phyloP scores from a whole-genome alignment of 352 stramenopile genomes.

The Globisporangium canariense region DNA sequence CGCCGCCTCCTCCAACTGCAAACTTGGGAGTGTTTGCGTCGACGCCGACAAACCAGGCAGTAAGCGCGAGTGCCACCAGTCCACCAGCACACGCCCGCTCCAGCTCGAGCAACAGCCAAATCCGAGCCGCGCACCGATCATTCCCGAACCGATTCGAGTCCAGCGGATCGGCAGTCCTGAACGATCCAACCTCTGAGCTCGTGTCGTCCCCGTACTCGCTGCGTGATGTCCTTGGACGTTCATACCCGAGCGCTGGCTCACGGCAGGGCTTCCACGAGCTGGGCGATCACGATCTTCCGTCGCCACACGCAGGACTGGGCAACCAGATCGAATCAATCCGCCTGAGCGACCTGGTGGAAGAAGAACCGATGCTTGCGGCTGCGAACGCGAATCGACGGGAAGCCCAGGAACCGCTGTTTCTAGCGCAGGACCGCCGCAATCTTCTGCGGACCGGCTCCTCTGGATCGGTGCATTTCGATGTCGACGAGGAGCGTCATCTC shows the following conservation, averaged over 20 bases:
- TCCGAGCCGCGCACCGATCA: slow-evolving; percentile 12
- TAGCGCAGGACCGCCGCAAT: slow-evolving; percentile 2
- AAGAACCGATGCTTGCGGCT: slow-evolving; percentile 9
- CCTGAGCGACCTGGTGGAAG: slow-evolving; percentile 12
- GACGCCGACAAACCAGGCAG: slow-evolving; percentile 15
- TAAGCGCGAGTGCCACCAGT: slow-evolving; percentile 9
- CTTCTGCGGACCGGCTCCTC: not conserved
- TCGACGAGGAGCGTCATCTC: not conserved
- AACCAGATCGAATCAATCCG: slow-evolving; percentile 6
- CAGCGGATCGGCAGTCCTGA: slow-evolving; percentile 22
- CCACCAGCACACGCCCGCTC: slow-evolving; percentile 9
- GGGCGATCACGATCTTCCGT: slow-evolving; percentile 5
- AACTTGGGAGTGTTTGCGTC: slow-evolving; percentile 1
- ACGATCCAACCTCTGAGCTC: slow-evolving; percentile 49
- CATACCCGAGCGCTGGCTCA: not conserved
- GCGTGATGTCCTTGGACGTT: slow-evolving; percentile 10
- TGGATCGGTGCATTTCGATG: not conserved
- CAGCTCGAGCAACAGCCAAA: slow-evolving; percentile 6
- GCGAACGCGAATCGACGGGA: not conserved
- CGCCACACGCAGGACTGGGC: not conserved
- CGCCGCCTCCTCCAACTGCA: slow-evolving; percentile 1
- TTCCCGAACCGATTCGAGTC: slow-evolving; percentile 36
- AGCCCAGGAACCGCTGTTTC: not conserved
- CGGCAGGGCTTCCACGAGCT: not conserved
- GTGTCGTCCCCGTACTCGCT: slow-evolving; percentile 20